Conservation (phyloP, 371 early-diverging fungal genomes). For the Coemansia linderi region DNA sequence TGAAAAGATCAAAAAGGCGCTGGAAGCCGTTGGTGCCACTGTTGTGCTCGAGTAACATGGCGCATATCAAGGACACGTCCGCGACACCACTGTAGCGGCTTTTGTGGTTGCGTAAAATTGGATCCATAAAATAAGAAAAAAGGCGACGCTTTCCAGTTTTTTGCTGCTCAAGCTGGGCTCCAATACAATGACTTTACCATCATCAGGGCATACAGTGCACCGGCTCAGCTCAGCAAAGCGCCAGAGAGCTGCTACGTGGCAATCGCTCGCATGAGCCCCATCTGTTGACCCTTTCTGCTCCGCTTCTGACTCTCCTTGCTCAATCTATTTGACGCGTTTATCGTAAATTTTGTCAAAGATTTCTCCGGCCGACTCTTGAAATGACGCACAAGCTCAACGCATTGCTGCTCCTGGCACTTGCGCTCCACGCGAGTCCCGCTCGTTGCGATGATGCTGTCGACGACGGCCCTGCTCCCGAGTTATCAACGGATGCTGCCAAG, state of each 20-base stretch:
- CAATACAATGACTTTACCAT: no score
- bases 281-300: not conserved
- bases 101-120: not conserved
- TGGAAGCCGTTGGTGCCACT: conserved; percentile 93
- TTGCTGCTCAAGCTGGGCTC: no score
- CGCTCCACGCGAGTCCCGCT: conserved; percentile 17
- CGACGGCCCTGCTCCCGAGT: not conserved
- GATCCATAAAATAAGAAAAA: not conserved
- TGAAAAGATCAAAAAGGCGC: conserved; percentile 92
- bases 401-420: conserved; percentile 24
- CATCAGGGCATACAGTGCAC: not conserved
- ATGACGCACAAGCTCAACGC: conserved; percentile 21
- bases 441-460: not conserved
- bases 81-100: not conserved
- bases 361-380: conserved; percentile 6
- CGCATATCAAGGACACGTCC: not conserved
- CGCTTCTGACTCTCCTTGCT: conserved; percentile 9
- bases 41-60: conserved; percentile 82
- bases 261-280: conserved; percentile 3
- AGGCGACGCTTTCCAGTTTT: no score
- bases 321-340: not conserved
- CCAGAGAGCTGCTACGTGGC: conserved; percentile 1
- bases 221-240: not conserved
- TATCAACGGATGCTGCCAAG: not conserved
- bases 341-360: not conserved